phyloP scores from a whole-genome alignment of 176 grass and related monocot species.

The Miscanthus lutarioriparius region DNA sequence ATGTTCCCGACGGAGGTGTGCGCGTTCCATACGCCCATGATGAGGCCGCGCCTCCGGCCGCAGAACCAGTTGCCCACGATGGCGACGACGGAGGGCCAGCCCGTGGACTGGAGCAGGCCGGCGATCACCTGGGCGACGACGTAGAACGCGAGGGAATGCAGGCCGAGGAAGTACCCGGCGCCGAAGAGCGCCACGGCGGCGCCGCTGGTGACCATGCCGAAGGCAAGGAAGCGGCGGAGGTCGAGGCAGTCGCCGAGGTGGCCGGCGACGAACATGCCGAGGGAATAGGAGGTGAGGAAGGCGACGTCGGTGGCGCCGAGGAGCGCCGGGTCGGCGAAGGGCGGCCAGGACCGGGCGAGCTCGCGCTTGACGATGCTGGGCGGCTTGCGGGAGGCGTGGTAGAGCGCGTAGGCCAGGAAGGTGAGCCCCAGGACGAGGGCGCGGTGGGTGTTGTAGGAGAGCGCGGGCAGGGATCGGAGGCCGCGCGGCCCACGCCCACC shows the following conservation, averaged over 20 bases:
- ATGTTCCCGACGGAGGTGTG: constrained; percentile 74
- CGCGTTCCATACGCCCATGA: constrained; percentile 79
- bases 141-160: constrained; percentile 57
- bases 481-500: constrained; percentile 23
- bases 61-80: constrained; percentile 73
- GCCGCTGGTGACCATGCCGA: constrained; percentile 56
- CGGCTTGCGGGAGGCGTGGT: constrained; percentile 72
- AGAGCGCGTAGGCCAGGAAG: constrained; percentile 70
- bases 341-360: constrained; percentile 45
- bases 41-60: constrained; percentile 52
- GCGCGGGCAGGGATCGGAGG: constrained; percentile 35
- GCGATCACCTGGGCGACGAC: constrained; percentile 52
- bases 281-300: constrained; percentile 67
- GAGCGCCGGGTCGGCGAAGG: constrained; percentile 50
- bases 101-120: constrained; percentile 57
- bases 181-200: constrained; percentile 54
- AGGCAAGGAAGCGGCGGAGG: constrained; percentile 64
- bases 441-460: constrained; percentile 54
- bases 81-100: constrained; percentile 72
- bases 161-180: constrained; percentile 48
- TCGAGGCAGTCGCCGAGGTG: constrained; percentile 71
- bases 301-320: constrained; percentile 72
- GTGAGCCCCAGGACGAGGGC: constrained; percentile 64
- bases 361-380: constrained; percentile 74
- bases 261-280: constrained; percentile 66